Conservation (phyloP, 441 rosid species). For the California macrophylla region DNA sequence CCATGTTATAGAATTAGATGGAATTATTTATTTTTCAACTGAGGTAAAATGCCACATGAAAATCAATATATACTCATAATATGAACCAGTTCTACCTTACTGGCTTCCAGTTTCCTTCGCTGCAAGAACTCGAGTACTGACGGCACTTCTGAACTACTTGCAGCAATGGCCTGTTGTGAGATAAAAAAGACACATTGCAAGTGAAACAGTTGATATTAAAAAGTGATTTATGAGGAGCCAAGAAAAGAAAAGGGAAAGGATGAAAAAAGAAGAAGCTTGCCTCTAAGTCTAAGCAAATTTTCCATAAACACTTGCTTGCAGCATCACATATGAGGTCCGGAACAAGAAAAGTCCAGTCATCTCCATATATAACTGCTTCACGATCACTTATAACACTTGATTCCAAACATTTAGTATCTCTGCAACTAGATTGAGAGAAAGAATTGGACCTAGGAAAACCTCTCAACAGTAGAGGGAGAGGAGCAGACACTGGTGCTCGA, state of each 20-base stretch:
- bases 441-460: constrained; percentile 48
- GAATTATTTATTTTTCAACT: background rate
- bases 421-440: constrained; percentile 36
- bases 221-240: background rate
- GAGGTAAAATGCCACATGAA: background rate
- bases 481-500: constrained; percentile 95
- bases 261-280: constrained; percentile 31
- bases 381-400: constrained; percentile 34
- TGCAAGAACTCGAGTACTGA: constrained; percentile 80
- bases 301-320: constrained; percentile 68
- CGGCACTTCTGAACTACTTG: constrained; percentile 88
- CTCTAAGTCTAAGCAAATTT: constrained; percentile 82
- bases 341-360: constrained; percentile 77
- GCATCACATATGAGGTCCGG: constrained; percentile 81
- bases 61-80: constrained; percentile 11
- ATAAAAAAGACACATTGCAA: constrained; percentile 13
- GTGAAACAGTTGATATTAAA: background rate
- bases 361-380: constrained; percentile 58
- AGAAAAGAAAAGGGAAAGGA: background rate
- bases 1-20: constrained; percentile 1
- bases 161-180: constrained; percentile 67
- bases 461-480: constrained; percentile 79
- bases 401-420: constrained; percentile 45
- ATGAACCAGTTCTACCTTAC: constrained; percentile 46
- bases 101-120: constrained; percentile 77